Conservation (phyloP, 2,329 filamentous ascomycete genomes). For the Sporothrix protearum region DNA sequence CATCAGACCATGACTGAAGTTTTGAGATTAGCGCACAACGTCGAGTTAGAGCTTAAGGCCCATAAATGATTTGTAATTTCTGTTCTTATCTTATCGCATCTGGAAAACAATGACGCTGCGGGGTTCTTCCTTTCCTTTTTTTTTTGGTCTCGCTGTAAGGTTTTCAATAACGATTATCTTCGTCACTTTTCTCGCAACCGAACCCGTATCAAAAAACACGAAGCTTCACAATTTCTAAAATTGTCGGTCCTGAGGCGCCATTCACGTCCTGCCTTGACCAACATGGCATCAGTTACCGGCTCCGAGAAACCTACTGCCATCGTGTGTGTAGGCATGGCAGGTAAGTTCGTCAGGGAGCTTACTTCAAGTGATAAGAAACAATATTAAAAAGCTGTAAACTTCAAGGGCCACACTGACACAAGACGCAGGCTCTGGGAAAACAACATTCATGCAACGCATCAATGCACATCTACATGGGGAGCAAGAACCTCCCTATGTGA, state of each 20-base stretch:
- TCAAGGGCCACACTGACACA: neutral
- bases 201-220: neutral
- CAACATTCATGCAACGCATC: constrained; percentile 99
- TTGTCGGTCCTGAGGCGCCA: neutral
- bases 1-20: too few relatives aligned
- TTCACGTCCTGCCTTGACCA: neutral
- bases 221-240: neutral
- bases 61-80: too few relatives aligned
- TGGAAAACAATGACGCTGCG: neutral
- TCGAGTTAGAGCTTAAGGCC: too few relatives aligned
- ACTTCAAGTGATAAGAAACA: too few relatives aligned
- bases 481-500: constrained; percentile 80
- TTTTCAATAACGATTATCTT: neutral
- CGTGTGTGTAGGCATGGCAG: constrained; percentile 96
- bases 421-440: constrained; percentile 81
- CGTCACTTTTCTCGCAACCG: too few relatives aligned
- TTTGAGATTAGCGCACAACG: too few relatives aligned
- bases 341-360: constrained; percentile 39
- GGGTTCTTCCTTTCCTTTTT: neutral
- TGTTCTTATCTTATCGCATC: neutral
- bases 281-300: constrained; percentile 28
- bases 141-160: neutral
- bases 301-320: constrained; percentile 63
- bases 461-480: constrained; percentile 86
- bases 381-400: neutral